Base-by-base conservation (phyloP, 1,284 basidiomycete species). In the Ceratobasidium sp. region DNA sequence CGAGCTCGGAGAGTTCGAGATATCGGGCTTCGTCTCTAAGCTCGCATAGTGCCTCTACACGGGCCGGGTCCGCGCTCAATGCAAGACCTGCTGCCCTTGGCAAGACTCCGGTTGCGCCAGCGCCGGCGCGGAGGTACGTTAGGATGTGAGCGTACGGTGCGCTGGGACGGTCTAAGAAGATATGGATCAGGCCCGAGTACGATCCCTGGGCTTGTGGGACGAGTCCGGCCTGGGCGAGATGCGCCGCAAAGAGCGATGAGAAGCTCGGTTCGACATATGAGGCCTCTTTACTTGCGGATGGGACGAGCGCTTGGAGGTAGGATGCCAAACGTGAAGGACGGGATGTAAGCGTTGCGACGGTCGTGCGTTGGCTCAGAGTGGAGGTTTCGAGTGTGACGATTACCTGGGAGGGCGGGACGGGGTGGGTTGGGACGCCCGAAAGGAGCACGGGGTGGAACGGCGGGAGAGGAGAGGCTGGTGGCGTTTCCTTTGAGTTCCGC, bases 131-230 rank as follows among this genome's bases (percentile, higher is more conserved):
- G 21, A 92, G 86, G 77, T 91, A 92, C 11, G 84, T 80, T 0
- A 92, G 80, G 66, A 92, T 84, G 78, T 92, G 88, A 0, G 82
- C 77, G 76, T 81, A 93, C 89, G 91, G 88, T 51, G 86, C 82
- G 77, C 90, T 91, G 0, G 91, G 85, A 49, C 91, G 83, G 77
- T 93, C 91, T n/a, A 93, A 81, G 80, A 92, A 92, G n/a, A 92
- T 77, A 75, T 91, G 89, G 46, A 92, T 80, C 64, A 79, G 82
- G 33, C 81, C 80, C 4, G 85, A 81, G 4, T 63, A 28, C 53
- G 40, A 40, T 23, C 2, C 21, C 56, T 48, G 56, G 36, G 25
- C 14, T 48, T 72, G 74, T 49, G 67, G 73, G 36, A 56, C 74
- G 56, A 61, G 59, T 40, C 60, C 73, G 18, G 63, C 74, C 23